Conservation (phyloP, 768 basidiomycete genomes). For the Exsudoporus frostii region DNA sequence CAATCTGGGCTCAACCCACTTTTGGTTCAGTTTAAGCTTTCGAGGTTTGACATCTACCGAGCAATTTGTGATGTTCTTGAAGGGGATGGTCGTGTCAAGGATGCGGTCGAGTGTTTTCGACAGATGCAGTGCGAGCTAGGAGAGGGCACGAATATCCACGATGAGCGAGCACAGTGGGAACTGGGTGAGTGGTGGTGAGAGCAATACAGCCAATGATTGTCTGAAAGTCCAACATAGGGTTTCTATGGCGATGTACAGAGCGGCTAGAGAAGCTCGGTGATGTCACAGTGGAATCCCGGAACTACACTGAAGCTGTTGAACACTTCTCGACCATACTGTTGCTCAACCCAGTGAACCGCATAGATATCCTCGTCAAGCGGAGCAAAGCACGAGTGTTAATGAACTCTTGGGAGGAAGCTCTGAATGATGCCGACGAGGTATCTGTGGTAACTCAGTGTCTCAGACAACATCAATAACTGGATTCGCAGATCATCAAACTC, state of each 20-base stretch:
- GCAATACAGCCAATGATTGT: neutral
- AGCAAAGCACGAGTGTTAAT: neutral
- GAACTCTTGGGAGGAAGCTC: neutral
- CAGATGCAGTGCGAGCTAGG: neutral
- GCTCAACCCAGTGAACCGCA: neutral
- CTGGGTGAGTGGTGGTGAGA: neutral
- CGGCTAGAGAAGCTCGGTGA: slow-evolving; percentile 2
- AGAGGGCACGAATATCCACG: neutral
- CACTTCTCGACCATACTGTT: neutral
- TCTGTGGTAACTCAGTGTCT: no score
- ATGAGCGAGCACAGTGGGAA: neutral
- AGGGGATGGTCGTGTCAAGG: neutral
- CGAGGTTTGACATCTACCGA: neutral
- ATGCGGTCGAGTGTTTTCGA: neutral
- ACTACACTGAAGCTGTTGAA: neutral
- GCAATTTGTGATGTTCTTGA: slow-evolving; percentile 3
- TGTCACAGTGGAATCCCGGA: neutral
- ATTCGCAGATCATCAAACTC: neutral
- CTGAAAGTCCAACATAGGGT: no score
- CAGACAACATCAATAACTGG: no score
- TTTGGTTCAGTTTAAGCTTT: neutral
- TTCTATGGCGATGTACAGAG: no score
- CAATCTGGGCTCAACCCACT: no score
- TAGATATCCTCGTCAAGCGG: neutral
- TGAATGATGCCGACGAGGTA: slow-evolving; percentile 10